Percentiles rank a stretch among this genome's conserved stretches.
Evolutionary conservation across 139 green algal genomes (phyloP).

Genomic region (Volvox reticuliferus): DNA sequence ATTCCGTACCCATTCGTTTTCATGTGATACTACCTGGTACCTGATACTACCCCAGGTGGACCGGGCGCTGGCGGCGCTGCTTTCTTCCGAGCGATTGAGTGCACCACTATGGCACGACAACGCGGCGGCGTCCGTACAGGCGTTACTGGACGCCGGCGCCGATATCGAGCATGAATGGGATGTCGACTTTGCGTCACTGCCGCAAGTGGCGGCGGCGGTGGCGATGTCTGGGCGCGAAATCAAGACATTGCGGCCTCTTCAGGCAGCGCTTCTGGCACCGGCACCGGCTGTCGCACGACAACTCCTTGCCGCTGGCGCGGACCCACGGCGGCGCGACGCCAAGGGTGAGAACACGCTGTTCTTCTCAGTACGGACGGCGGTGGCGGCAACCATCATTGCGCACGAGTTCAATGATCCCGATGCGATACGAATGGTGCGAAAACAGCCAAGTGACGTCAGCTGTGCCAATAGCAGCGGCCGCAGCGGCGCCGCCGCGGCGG

Average conservation of each 20-base stretch:
- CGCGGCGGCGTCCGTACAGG: not conserved
- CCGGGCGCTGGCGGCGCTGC: not conserved
- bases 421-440: not conserved
- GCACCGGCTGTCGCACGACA: not conserved
- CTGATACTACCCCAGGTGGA: not conserved
- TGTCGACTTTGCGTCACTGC: not conserved
- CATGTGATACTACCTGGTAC: too few species aligned
- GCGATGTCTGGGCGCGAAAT: too few species aligned
- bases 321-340: not conserved
- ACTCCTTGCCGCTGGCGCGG: conserved; percentile 16
- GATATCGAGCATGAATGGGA: conserved; percentile 1
- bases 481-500: not conserved
- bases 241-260: conserved; percentile 2
- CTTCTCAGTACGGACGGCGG: not conserved
- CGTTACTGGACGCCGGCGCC: conserved; percentile 6
- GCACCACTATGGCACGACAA: not conserved
- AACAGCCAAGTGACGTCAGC: not conserved
- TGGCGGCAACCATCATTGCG: not conserved
- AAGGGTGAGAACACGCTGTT: conserved; percentile 24
- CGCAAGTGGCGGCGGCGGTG: too few species aligned
- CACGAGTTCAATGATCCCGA: not conserved
- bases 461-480: not conserved
- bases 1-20: not conserved
- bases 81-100: conserved; percentile 5
- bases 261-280: conserved; percentile 27